phyloP scores from a whole-genome alignment of 2,329 filamentous ascomycete species.

The Metarhizium album region DNA sequence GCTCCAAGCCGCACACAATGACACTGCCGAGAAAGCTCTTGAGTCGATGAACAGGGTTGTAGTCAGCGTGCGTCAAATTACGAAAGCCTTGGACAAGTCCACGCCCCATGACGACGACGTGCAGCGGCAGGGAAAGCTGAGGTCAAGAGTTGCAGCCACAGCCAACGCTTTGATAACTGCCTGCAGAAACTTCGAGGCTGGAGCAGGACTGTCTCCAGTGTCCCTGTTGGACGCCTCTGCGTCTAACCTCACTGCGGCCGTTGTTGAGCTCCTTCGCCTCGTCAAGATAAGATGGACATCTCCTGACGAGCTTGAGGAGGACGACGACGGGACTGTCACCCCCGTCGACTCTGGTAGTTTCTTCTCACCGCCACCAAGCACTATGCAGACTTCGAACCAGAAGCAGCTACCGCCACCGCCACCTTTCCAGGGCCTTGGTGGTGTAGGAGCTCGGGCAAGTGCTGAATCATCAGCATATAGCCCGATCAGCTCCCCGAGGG shows the following conservation, averaged over 20 bases:
- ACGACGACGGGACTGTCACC: constrained; percentile 56
- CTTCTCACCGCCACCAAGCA: constrained; percentile 49
- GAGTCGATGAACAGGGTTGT: constrained; percentile 83
- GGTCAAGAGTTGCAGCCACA: constrained; percentile 75
- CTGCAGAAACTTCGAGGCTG: constrained; percentile 78
- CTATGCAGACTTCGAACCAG: constrained; percentile 22
- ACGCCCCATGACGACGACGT: constrained; percentile 41
- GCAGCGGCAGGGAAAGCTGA: constrained; percentile 58
- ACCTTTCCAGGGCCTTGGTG: constrained; percentile 47
- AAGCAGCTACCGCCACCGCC: constrained; percentile 36
- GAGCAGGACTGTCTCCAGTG: constrained; percentile 81
- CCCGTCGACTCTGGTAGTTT: constrained; percentile 59
- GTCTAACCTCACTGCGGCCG: constrained; percentile 73
- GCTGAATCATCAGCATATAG: constrained; percentile 66
- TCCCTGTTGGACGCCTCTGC: constrained; percentile 88
- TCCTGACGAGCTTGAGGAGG: constrained; percentile 63
- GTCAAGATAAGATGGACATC: constrained; percentile 77
- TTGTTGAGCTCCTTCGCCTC: constrained; percentile 73
- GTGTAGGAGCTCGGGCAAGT: constrained; percentile 43
- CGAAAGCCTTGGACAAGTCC: constrained; percentile 62
- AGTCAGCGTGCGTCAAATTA: constrained; percentile 71
- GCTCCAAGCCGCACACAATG: constrained; percentile 61
- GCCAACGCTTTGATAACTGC: constrained; percentile 95
- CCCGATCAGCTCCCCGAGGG: constrained; percentile 57
- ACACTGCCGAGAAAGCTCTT: constrained; percentile 64